Evolutionary conservation across 2,329 filamentous ascomycete species (phyloP), one percentile per base, ranked within the genome.

Genomic region (Fusarium abutilonis): DNA sequence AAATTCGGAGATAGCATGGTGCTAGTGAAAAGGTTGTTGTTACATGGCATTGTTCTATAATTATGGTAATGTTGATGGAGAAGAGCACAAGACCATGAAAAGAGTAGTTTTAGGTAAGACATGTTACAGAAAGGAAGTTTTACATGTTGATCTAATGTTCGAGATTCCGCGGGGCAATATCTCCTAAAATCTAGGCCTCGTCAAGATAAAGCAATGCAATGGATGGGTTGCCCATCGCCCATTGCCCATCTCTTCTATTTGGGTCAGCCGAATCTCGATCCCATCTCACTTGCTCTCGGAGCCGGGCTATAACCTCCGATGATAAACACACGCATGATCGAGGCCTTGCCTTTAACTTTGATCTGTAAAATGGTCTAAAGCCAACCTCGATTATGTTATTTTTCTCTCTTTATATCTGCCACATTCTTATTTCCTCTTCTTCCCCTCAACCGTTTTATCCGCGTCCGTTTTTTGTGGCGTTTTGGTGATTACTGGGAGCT

Each of bases 251-350:
- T 41, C 45, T 40, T 64, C 44, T 46, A 60, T 10, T 44, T 28
- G 43, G 43, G 34, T 51, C 21, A 46, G 38, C 31, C 26, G 21
- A 46, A 64, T 64, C 60, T 64, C 56, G 61, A 64, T 64, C 52
- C 13, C 29, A 53, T 54, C 44, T 53, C 44, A 19, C 43, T 35
- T 62, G 29, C 35, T 19, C 19, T 40, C 39, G 26, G 23, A 26
- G 29, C 31, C 61, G 61, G 61, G 44, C 28, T 48, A 52, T 34
- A 43, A 34, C 39, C 62, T 66, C 62, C 52, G 56, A 38, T 32
- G 26, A 38, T 19, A 36, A 47, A 34, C 43, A 45, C 28, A 45
- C 28, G 32, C 40, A 46, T 47, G 43, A 40, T 60, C 44, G 28
- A 45, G 53, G 43, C 44, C 40, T 29, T 29, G 28, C 4, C 28